Conservation (phyloP, 495 filamentous ascomycete genomes). For the Aspergillus panamensis region DNA sequence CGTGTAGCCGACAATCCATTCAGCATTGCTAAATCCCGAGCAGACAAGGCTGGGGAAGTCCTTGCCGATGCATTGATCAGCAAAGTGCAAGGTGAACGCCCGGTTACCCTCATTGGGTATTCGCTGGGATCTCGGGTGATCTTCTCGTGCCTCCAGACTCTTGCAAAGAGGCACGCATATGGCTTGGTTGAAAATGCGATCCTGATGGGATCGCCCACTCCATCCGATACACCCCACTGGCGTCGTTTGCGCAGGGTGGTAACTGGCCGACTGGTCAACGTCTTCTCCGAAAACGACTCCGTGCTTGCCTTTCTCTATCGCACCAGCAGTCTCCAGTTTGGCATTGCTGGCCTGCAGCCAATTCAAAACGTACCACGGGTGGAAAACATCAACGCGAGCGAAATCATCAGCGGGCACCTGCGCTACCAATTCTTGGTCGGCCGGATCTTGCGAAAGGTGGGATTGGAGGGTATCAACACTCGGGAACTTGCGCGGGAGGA, state of each 20-base stretch:
- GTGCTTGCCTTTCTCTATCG: constrained; percentile 76
- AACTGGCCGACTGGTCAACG: constrained; percentile 69
- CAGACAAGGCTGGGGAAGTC: constrained; percentile 81
- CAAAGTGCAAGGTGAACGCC: constrained; percentile 82
- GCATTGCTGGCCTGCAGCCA: constrained; percentile 69
- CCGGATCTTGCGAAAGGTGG: constrained; percentile 63
- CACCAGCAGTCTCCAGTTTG: constrained; percentile 69
- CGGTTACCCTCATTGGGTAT: constrained; percentile 85
- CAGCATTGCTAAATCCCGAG: constrained; percentile 71
- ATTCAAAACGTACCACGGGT: constrained; percentile 63
- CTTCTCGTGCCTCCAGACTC: constrained; percentile 70
- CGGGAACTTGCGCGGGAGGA: constrained; percentile 58
- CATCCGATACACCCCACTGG: constrained; percentile 64
- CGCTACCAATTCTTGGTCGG: constrained; percentile 68
- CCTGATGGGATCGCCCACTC: constrained; percentile 77
- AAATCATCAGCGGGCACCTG: constrained; percentile 68
- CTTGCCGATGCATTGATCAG: constrained; percentile 87
- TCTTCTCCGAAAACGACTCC: constrained; percentile 73
- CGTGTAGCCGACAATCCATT: constrained; percentile 88
- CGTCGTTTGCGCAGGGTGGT: constrained; percentile 66
- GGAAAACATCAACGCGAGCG: constrained; percentile 72
- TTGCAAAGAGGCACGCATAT: constrained; percentile 76
- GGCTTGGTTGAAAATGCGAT: constrained; percentile 83
- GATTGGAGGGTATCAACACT: constrained; percentile 60
- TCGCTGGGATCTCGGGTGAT: constrained; percentile 88